Conservation (phyloP, 441 rosid species). For the Euphorbia corollata region DNA sequence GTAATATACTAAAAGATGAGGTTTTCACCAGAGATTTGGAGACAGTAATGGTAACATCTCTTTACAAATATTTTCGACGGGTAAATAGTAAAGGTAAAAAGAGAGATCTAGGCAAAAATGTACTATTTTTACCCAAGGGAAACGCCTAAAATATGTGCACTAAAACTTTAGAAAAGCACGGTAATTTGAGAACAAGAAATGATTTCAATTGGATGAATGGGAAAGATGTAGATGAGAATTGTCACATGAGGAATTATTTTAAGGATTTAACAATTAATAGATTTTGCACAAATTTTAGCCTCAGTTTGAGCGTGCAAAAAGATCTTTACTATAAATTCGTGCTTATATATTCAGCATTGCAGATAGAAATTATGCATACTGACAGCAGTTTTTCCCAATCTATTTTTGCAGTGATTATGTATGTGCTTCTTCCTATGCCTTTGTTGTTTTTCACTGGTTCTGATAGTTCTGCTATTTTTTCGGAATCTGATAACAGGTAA, state of each 20-base stretch:
- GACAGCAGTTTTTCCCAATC: conserved; percentile 7
- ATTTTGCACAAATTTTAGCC: not conserved
- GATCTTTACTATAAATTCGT: no score
- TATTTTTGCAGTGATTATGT: conserved; percentile 64
- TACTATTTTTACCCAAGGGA: not conserved
- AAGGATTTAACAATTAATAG: not conserved
- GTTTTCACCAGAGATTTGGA: not conserved
- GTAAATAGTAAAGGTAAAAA: not conserved
- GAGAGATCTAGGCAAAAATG: not conserved
- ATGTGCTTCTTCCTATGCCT: conserved; percentile 94
- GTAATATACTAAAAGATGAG: not conserved
- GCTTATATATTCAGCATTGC: not conserved
- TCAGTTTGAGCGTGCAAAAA: not conserved
- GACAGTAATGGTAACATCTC: not conserved
- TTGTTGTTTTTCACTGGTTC: conserved; percentile 78
- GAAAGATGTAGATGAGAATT: not conserved
- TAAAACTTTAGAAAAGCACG: not conserved
- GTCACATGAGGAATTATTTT: no score
- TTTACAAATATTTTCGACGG: not conserved
- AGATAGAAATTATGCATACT: conserved; percentile 16
- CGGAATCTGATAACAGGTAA: conserved; percentile 62
- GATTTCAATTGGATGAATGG: not conserved
- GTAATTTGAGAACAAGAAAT: not conserved
- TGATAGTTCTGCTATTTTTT: conserved; percentile 44
- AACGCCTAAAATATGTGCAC: not conserved